Percentiles rank a stretch among this genome's conserved stretches.
phyloP scores from a whole-genome alignment of 768 basidiomycete genomes.

The Suillus tomentosus region DNA sequence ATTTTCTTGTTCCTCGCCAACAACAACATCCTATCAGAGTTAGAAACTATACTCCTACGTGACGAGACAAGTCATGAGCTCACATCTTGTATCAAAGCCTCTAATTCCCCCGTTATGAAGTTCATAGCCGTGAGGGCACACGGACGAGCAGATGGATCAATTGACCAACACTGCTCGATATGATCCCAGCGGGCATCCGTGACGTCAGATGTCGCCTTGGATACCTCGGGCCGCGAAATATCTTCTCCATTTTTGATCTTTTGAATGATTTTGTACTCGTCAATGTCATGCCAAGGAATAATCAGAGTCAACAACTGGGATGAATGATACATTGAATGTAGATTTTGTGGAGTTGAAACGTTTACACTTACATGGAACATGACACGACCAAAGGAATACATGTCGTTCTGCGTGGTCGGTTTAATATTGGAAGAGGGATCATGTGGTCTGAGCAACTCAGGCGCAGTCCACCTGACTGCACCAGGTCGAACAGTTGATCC shows the following conservation, averaged over 20 bases:
- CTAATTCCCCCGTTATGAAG: not conserved
- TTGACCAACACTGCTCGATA: not conserved
- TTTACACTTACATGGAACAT: slow-evolving; percentile 12
- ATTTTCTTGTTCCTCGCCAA: not conserved
- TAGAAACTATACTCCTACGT: not conserved
- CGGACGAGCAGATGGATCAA: not conserved
- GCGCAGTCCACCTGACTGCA: slow-evolving; percentile 45
- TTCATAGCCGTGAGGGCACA: not conserved
- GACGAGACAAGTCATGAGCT: not conserved
- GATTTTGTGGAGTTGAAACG: too few species aligned
- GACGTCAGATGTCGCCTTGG: not conserved
- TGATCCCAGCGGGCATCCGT: not conserved
- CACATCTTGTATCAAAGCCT: not conserved
- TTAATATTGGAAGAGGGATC: slow-evolving; percentile 10
- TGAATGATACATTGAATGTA: not conserved
- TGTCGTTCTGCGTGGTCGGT: slow-evolving; percentile 34
- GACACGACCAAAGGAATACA: slow-evolving; percentile 40
- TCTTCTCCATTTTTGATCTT: not conserved
- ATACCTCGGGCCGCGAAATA: not conserved
- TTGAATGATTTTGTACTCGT: not conserved
- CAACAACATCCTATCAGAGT: not conserved
- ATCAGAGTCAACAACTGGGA: not conserved
- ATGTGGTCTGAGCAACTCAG: slow-evolving; percentile 34
- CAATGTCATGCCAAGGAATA: not conserved
- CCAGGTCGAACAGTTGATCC: slow-evolving; percentile 37